phyloP scores from a whole-genome alignment of 352 stramenopile genomes.

The Globisporangium carolinianum region DNA sequence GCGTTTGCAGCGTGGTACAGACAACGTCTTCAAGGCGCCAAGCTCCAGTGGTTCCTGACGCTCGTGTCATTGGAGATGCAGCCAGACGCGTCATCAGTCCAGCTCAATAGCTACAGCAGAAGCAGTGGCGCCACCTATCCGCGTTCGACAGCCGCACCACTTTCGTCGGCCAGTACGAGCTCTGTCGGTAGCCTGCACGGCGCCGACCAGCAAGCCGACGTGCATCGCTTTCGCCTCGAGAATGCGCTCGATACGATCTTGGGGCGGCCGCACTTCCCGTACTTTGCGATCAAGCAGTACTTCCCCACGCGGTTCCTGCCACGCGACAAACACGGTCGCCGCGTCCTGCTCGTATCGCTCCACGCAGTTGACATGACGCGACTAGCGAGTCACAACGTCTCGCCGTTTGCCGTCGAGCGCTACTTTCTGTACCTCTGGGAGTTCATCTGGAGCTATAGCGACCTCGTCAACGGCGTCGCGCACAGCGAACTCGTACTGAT shows the following conservation, averaged over 20 bases:
- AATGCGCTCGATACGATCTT: slow-evolving; percentile 35
- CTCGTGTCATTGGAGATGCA: slow-evolving; percentile 25
- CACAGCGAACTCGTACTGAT: slow-evolving; percentile 26
- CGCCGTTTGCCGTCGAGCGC: slow-evolving; percentile 20
- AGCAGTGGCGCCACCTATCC: background rate
- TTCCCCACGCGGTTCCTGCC: slow-evolving; percentile 23
- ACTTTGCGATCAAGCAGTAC: slow-evolving; percentile 29
- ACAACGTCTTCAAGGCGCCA: slow-evolving; percentile 15
- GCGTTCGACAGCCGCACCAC: background rate
- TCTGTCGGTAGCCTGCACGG: background rate
- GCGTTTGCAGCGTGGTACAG: slow-evolving; percentile 16
- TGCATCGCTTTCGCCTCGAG: slow-evolving; percentile 25
- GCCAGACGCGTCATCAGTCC: slow-evolving; percentile 1
- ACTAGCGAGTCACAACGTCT: slow-evolving; percentile 21
- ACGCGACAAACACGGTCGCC: slow-evolving; percentile 17
- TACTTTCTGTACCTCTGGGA: slow-evolving; percentile 42
- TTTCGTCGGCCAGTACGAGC: background rate
- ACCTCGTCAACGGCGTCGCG: slow-evolving; percentile 18
- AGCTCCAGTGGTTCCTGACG: slow-evolving; percentile 34
- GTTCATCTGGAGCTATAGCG: slow-evolving; percentile 40
- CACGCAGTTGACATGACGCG: slow-evolving; percentile 13
- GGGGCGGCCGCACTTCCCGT: slow-evolving; percentile 19
- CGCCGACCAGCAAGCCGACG: slow-evolving; percentile 7
- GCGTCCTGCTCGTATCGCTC: slow-evolving; percentile 20
- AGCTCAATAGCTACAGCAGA: background rate